A percentile compares a stretch with the other conserved stretches of the same genome.
Evolutionary conservation across 169 alveolate genomes (phyloP).

Genomic region (Eimeria mitis): DNA sequence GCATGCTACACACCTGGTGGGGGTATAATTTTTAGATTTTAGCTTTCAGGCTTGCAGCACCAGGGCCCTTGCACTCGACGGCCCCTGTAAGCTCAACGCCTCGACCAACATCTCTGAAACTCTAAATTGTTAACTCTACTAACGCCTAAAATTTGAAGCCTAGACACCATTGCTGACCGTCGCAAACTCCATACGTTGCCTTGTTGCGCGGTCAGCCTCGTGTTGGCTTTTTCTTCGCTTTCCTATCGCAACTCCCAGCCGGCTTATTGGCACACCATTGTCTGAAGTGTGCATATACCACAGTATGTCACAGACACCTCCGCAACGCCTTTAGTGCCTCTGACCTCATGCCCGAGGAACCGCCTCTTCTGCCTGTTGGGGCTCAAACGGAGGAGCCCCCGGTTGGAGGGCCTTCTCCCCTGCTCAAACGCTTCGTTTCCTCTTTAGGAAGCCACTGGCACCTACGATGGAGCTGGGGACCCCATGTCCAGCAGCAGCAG

Average conservation of each 20-base stretch:
- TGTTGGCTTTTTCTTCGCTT: background rate
- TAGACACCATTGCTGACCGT: background rate
- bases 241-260: background rate
- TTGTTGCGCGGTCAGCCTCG: background rate
- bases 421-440: slow-evolving; percentile 1
- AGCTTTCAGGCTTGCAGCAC: background rate
- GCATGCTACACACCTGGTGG: background rate
- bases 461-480: slow-evolving; percentile 32
- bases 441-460: slow-evolving; percentile 29
- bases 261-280: background rate
- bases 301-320: background rate
- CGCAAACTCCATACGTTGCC: background rate
- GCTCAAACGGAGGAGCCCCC: background rate
- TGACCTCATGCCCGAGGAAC: slow-evolving; percentile 33
- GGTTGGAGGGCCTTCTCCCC: slow-evolving; percentile 7
- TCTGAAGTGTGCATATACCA: slow-evolving; percentile 1
- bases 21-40: background rate
- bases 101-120: background rate
- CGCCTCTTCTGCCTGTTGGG: slow-evolving; percentile 10
- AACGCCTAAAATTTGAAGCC: background rate
- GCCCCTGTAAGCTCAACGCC: background rate
- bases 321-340: background rate
- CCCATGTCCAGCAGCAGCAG: slow-evolving; percentile 18
- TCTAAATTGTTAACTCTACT: background rate
- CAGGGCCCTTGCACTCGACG: background rate